These are phyloP conservation scores for Andalucia godoyi DNA, from an alignment of 78 protist species.

Conservation along the genomic window DNA sequence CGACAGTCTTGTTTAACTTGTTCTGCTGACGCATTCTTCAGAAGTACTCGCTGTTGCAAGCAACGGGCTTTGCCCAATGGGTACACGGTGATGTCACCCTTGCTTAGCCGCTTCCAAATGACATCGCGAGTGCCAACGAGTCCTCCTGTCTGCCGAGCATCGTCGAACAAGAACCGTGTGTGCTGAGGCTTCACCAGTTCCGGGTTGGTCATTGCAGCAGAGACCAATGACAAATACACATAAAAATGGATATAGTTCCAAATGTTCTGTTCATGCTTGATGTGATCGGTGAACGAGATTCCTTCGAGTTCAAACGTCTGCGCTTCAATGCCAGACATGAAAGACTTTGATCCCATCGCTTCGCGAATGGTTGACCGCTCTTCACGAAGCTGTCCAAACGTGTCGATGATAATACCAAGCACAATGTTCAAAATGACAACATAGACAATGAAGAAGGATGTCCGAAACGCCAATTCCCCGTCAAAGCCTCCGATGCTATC, in stretches of 20 bases:
- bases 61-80: too few relatives aligned
- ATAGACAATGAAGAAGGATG: constrained; percentile 39
- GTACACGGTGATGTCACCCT: too few relatives aligned
- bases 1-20: too few relatives aligned
- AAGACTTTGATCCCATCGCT: constrained; percentile 5
- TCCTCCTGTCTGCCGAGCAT: too few relatives aligned
- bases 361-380: constrained; percentile 23
- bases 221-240: too few relatives aligned
- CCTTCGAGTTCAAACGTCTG: constrained; percentile 12
- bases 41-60: too few relatives aligned
- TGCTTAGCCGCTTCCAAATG: too few relatives aligned
- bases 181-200: too few relatives aligned
- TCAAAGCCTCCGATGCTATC: background rate
- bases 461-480: background rate
- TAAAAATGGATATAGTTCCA: constrained; percentile 61
- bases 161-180: too few relatives aligned
- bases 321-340: constrained; percentile 35
- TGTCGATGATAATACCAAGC: constrained; percentile 60
- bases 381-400: constrained; percentile 58
- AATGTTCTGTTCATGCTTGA: constrained; percentile 37
- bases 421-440: constrained; percentile 49
- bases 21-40: too few relatives aligned
- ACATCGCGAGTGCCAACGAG: too few relatives aligned
- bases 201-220: too few relatives aligned
- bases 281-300: constrained; percentile 36